Evolutionary conservation across 805 yeast genomes (phyloP), one percentile per base, ranked within the genome.

Genomic region (Zygotorulaspora sp.): DNA sequence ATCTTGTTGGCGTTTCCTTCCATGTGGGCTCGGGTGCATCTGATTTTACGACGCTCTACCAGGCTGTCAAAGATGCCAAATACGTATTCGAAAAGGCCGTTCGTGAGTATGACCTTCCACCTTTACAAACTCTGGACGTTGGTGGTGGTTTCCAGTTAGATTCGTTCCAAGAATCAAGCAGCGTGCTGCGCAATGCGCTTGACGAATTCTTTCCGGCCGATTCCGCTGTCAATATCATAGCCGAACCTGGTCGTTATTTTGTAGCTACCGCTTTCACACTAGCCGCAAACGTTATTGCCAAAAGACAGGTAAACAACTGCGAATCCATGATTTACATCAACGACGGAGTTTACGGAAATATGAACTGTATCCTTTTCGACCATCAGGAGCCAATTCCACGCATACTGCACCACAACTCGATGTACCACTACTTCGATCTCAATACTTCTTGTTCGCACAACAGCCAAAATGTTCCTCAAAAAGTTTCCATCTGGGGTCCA

Each of bases 1-100:
- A 75, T 43, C 74, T 90, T 24, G 76, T 66, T 11, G 98, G 98
- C 36, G 89, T 89, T 23, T 88, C 96, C 3, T 90, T 90, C 74
- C 98, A 90, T 60, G 85, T 89, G 43, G 98, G 98, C 1, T 85
- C 96, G 2, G 97, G 97, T 22, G 90, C 95, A 10, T 74, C 74
- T 35, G 92, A 86, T 57, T 74, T 78, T 39, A 60, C 66, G 29
- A 73, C 90, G 3, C 73, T 85, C 47, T 69, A 68, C 40, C 74
- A 75, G 44, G 96, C 97, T 0, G 75, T 87, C 25, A 58, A 65
- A 36, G 95, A 87, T 55, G 75, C 96, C 2, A 74, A 77, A 35
- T 40, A 48, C 6, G 75, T 89, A 3, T 90, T 89, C 54, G 81
- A 80, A 38, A 54, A 63, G 40, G 95, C 78, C 6, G 43, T 47